phyloP scores from a whole-genome alignment of 768 basidiomycete species.

The Zangia roseola region DNA sequence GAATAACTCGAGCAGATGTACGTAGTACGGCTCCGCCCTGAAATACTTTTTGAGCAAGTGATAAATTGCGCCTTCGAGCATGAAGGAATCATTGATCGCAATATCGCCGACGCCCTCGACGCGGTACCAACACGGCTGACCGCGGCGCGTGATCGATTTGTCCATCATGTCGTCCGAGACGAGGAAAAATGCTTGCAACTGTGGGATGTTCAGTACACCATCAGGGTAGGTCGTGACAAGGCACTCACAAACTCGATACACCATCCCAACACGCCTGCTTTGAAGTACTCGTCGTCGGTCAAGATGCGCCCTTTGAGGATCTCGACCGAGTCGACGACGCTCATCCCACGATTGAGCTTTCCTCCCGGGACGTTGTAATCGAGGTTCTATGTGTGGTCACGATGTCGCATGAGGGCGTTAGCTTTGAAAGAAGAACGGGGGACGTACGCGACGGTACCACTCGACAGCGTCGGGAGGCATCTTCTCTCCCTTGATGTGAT shows the following conservation, averaged over 20 bases:
- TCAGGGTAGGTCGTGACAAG: too few relatives aligned
- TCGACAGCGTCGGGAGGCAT: constrained; percentile 84
- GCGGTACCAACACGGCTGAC: constrained; percentile 94
- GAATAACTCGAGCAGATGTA: constrained; percentile 88
- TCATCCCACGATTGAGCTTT: constrained; percentile 96
- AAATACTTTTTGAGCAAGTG: constrained; percentile 86
- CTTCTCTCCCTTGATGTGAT: constrained; percentile 59
- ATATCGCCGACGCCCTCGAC: constrained; percentile 61
- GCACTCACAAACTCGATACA: constrained; percentile 85
- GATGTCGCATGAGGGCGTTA: too few relatives aligned
- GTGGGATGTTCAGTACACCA: too few relatives aligned
- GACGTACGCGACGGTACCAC: constrained; percentile 78
- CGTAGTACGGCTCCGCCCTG: constrained; percentile 75
- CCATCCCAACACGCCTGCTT: constrained; percentile 91
- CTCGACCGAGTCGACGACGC: constrained; percentile 90
- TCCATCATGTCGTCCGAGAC: constrained; percentile 99
- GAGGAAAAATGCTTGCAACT: constrained; percentile 98
- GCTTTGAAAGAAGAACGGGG: too few relatives aligned
- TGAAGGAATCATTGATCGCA: constrained; percentile 95
- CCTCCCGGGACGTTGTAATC: constrained; percentile 94
- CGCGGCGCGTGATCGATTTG: constrained; percentile 87
- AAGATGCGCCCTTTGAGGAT: constrained; percentile 77
- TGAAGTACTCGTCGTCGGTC: constrained; percentile 83
- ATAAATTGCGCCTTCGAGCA: constrained; percentile 95
- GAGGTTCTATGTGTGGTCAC: constrained; percentile 54